Conservation (phyloP, 768 basidiomycete genomes). For the Albatrellus ellisii region DNA sequence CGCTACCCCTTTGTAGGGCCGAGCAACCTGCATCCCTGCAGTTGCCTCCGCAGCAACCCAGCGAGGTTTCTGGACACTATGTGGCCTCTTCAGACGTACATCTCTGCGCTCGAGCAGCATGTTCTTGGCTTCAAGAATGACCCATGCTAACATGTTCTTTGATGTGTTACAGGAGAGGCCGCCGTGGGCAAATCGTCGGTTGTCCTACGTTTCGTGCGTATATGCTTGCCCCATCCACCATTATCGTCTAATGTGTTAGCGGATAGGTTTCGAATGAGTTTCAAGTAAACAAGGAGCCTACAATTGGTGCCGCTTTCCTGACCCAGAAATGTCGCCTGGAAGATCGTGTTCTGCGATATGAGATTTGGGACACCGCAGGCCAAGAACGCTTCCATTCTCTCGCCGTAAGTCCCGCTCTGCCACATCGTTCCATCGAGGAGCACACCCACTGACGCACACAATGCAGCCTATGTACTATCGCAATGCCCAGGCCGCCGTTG, state of each 20-base stretch:
- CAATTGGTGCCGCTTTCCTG: conserved; percentile 92
- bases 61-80: too few species aligned
- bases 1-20: not conserved
- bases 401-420: conserved; percentile 42
- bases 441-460: conserved; percentile 5
- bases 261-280: conserved; percentile 89
- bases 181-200: conserved; percentile 99
- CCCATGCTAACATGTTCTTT: not conserved
- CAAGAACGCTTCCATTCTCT: conserved; percentile 97
- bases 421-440: not conserved
- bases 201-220: conserved; percentile 85
- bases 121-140: too few species aligned
- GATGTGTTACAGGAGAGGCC: conserved; percentile 62
- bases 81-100: too few species aligned
- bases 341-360: conserved; percentile 85
- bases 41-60: too few species aligned
- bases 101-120: too few species aligned
- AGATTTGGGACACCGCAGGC: conserved; percentile 96
- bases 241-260: not conserved
- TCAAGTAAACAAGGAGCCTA: conserved; percentile 97
- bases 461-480: conserved; percentile 95
- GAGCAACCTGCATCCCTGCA: not conserved
- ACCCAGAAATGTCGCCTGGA: conserved; percentile 94
- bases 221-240: conserved; percentile 11
- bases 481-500: conserved; percentile 95